A percentile compares a stretch with the other conserved stretches of the same genome.
These are phyloP conservation scores for Asterochloris erici DNA, from an alignment of 139 green algal genomes.

Conservation along the genomic window DNA sequence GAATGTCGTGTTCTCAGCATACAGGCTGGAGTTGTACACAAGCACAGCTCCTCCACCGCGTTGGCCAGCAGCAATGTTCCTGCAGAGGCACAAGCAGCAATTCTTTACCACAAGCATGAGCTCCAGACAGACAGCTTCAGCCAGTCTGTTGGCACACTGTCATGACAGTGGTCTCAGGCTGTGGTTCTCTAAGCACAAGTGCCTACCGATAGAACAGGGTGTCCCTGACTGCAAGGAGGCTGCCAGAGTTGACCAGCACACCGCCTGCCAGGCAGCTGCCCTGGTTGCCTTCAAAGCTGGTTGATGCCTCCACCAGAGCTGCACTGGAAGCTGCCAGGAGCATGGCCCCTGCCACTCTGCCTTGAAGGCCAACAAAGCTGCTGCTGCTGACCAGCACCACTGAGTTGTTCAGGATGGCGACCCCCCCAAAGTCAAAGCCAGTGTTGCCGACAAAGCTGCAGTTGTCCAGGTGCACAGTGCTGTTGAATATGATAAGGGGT, in stretches of 20 bases:
- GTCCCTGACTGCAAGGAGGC: neutral
- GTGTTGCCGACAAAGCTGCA: neutral
- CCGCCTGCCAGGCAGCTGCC: constrained; percentile 13
- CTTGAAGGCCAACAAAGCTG: neutral
- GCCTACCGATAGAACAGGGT: no score
- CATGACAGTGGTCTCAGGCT: no score
- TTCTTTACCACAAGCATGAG: neutral
- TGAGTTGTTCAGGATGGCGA: neutral
- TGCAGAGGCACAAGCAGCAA: neutral
- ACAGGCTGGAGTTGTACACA: constrained; percentile 2
- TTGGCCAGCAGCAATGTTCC: neutral
- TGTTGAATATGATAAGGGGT: constrained; percentile 9
- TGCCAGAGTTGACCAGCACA: constrained; percentile 13
- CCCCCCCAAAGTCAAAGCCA: constrained; percentile 7
- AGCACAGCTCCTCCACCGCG: constrained; percentile 1
- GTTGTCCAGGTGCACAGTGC: constrained; percentile 6
- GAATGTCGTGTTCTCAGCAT: neutral
- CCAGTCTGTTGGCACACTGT: no score
- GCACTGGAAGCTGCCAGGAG: constrained; percentile 1
- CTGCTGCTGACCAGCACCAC: constrained; percentile 9
- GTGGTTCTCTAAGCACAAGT: no score
- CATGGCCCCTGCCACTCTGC: neutral
- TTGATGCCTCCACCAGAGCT: neutral
- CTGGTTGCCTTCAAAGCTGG: constrained; percentile 2
- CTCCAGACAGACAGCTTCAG: no score